Evolutionary conservation across 495 filamentous ascomycete genomes (phyloP).

Genomic region (Margaritispora aquatica): DNA sequence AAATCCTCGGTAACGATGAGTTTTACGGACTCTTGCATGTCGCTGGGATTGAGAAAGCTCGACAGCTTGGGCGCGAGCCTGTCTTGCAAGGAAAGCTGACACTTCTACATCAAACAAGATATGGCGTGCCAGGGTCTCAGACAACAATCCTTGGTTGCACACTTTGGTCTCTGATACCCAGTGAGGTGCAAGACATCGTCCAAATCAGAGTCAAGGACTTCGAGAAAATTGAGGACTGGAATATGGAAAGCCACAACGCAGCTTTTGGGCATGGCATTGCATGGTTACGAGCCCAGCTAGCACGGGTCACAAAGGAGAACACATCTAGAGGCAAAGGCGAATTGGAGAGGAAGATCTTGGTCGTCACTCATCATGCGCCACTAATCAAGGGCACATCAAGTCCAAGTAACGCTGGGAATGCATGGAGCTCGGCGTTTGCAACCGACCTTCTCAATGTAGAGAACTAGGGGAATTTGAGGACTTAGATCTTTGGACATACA

Average conservation of each 20-base stretch:
- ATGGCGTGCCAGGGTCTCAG: not conserved
- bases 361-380: constrained; percentile 52
- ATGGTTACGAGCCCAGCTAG: constrained; percentile 27
- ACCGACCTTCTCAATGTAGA: constrained; percentile 38
- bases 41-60: constrained; percentile 36
- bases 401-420: constrained; percentile 36
- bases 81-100: not conserved
- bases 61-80: constrained; percentile 22
- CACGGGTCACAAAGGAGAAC: constrained; percentile 12
- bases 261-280: constrained; percentile 39
- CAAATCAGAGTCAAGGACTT: constrained; percentile 37
- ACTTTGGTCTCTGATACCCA: constrained; percentile 38
- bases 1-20: constrained; percentile 54
- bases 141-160: not conserved
- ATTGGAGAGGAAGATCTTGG: constrained; percentile 30
- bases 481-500: not conserved
- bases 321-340: not conserved
- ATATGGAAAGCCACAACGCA: constrained; percentile 39
- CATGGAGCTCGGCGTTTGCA: constrained; percentile 41
- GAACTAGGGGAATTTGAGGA: constrained; percentile 7
- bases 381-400: constrained; percentile 33
- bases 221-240: constrained; percentile 42
- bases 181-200: constrained; percentile 32
- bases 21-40: constrained; percentile 41
- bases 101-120: not conserved